A percentile compares a stretch with the other conserved stretches of the same genome.
phyloP scores from a whole-genome alignment of 139 green algal genomes.

The Picochlorum sp. region DNA sequence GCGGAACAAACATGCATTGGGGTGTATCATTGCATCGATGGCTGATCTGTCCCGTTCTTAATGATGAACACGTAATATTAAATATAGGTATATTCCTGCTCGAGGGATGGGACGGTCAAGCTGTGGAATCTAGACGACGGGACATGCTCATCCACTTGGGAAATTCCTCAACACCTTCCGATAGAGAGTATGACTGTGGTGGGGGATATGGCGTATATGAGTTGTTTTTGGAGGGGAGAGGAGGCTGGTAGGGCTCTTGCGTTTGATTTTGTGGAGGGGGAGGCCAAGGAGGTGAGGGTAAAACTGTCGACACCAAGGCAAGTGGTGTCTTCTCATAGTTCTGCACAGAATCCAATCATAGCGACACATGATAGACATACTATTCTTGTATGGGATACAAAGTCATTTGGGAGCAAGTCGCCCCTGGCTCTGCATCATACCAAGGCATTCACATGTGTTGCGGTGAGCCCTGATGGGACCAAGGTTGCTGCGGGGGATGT shows the following conservation, averaged over 20 bases:
- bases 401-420: constrained; percentile 11
- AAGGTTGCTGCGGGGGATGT: constrained; percentile 63
- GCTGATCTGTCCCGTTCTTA: background rate
- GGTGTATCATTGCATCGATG: too few species aligned
- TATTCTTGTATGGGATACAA: constrained; percentile 44
- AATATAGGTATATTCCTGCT: constrained; percentile 15
- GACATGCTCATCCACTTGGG: background rate
- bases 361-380: constrained; percentile 49
- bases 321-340: background rate
- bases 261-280: constrained; percentile 4
- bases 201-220: background rate
- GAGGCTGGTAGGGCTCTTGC: constrained; percentile 7
- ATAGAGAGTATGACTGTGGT: constrained; percentile 16
- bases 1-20: background rate
- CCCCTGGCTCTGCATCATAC: constrained; percentile 59
- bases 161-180: background rate
- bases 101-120: constrained; percentile 10
- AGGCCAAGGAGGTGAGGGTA: background rate
- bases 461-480: constrained; percentile 8
- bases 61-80: background rate
- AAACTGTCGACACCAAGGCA: constrained; percentile 8
- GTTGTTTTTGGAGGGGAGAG: constrained; percentile 6
- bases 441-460: constrained; percentile 45
- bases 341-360: constrained; percentile 12
- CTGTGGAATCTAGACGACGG: constrained; percentile 12